Evolutionary conservation across 495 filamentous ascomycete genomes (phyloP), one percentile per base, ranked within the genome.

Genomic region (Penicillium silybi): DNA sequence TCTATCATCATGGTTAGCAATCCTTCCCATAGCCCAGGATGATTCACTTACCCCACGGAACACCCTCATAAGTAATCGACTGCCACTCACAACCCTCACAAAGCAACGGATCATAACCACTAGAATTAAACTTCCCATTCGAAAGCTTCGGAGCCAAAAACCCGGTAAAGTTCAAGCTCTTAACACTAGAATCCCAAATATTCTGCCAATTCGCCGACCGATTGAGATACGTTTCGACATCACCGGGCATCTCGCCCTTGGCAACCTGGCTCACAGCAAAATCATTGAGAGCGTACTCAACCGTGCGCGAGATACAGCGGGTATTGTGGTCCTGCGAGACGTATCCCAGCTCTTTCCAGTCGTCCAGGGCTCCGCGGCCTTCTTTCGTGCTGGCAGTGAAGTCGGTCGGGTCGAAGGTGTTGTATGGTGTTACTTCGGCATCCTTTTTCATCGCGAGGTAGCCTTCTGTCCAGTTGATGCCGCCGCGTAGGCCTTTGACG

Each of bases 241-340:
- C 81, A 50, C 80, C 77, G 0, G 60, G 64, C 46, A 76, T 79
- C 15, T 78, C 79, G 4, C 84, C 70, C 44, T 82, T 76, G 35
- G 85, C 78, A 51, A 88, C 79, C 56, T 85, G 78, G 10, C 83
- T 70, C 38, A 90, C 77, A 38, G 78, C 79, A 60, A 86, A 90
- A 64, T 90, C 86, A 65, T 88, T 85, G 48, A 88, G 86, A 41
- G 80, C 78, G 64, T 90, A 89, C 61, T 89, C 86, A 0, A 89
- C 75, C 0, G 85, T 88, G 3, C 85, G 74, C 1, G 82, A 86
- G 37, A 90, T 78, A 57, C 77, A 83, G 20, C 86, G 74, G 2
- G 86, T 88, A 67, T 86, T 81, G 15, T 79, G 82, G 17, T 86
- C 85, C 45, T 85, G 80, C 2, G 85, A 85, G 41, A 87, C 83